Evolutionary conservation across 805 yeast genomes (phyloP), one percentile per base, ranked within the genome.

Genomic region (Starmerella stigmatis): DNA sequence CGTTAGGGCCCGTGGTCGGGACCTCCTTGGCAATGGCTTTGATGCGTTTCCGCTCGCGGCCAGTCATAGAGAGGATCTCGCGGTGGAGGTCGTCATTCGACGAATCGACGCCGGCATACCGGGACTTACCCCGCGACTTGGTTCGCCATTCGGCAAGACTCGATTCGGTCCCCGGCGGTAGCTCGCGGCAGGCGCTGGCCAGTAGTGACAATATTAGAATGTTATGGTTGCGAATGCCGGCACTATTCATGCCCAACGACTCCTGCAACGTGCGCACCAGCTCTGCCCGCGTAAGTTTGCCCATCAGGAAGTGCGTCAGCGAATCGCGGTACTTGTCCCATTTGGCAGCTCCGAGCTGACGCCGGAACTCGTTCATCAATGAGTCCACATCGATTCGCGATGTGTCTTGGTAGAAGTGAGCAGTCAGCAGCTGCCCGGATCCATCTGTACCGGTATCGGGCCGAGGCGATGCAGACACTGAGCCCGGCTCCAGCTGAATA

Each of bases 301-400:
- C 60, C 57, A 54, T 62, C 30, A 89, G 67, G 56, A 86, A 89
- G 43, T 74, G 66, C 41, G 89, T 78, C 20, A 92, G 72, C 5
- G 84, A 71, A 45, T 79, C 81, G 51, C 94, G 88, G 62, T 89
- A 89, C 47, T 72, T 73, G 50, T 81, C 89, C 98, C 98, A 89
- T 39, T 76, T 74, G 36, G 37, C 21, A 11, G 72, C 68, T 2
- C 96, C 96, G 47, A 89, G 63, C 48, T 73, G 70, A 43, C 71
- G 71, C 52, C 84, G 88, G 50, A 92, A 76, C 44, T 81, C 85
- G 29, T 74, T 70, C 57, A 88, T 84, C 47, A 86, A 68, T 1
- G 63, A 57, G 45, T 78, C 81, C n/a, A 81, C 69, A 41, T 80
- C 57, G 16, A 54, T 46, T 22, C 56, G 50, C 30, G 43, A 42